These are phyloP conservation scores for Aaosphaeria arxii DNA, from an alignment of 2,329 filamentous ascomycete species.

Conservation along the genomic window DNA sequence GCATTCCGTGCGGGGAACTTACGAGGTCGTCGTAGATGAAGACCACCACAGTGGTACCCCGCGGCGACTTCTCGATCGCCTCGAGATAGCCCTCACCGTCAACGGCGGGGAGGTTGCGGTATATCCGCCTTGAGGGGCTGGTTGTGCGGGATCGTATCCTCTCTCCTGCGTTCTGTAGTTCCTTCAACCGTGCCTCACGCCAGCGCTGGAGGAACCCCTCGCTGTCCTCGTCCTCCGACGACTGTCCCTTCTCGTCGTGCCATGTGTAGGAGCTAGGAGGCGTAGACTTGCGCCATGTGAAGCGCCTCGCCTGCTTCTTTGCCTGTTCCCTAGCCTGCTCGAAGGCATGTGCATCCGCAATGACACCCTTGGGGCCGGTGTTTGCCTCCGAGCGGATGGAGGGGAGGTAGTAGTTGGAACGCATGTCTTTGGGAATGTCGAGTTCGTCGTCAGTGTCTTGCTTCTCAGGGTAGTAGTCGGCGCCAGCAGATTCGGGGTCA, in stretches of 20 bases:
- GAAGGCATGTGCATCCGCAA: conserved; percentile 77
- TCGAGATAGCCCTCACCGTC: conserved; percentile 93
- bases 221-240: conserved; percentile 62
- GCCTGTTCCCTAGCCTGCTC: conserved; percentile 60
- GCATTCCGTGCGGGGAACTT: conserved; percentile 34
- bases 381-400: conserved; percentile 65
- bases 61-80: conserved; percentile 83
- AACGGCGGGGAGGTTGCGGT: conserved; percentile 76
- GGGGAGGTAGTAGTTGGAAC: conserved; percentile 55
- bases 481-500: conserved; percentile 54
- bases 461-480: conserved; percentile 56
- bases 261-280: conserved; percentile 31
- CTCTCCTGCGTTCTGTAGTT: conserved; percentile 66
- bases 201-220: conserved; percentile 80
- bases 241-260: conserved; percentile 47
- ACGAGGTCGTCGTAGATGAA: conserved; percentile 90
- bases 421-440: conserved; percentile 50
- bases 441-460: conserved; percentile 50
- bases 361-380: conserved; percentile 83
- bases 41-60: conserved; percentile 83
- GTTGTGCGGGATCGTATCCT: conserved; percentile 60
- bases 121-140: conserved; percentile 69
- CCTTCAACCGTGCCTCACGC: conserved; percentile 74
- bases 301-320: conserved; percentile 34
- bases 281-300: conserved; percentile 29